phyloP scores from a whole-genome alignment of 129 eudicot genomes.

The Flaveria linearis region DNA sequence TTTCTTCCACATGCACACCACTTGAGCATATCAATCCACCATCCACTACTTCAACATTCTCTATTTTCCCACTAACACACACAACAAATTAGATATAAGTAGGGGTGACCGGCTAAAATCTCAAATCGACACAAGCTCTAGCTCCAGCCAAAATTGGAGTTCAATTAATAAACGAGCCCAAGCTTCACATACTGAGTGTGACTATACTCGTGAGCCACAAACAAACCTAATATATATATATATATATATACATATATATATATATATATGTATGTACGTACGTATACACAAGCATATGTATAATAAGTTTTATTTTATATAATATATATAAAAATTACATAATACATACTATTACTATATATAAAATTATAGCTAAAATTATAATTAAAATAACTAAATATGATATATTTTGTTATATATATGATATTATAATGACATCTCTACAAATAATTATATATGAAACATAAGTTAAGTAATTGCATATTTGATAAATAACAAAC shows the following conservation, averaged over 20 bases:
- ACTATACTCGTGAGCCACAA: not conserved
- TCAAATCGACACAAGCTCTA: no score
- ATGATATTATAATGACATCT: not conserved
- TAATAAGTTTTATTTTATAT: not conserved
- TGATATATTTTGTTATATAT: not conserved
- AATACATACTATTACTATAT: not conserved
- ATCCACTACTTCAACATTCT: constrained; percentile 78
- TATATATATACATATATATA: no score
- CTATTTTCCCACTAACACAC: constrained; percentile 58
- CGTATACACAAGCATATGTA: not conserved
- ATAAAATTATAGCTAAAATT: not conserved
- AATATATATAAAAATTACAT: not conserved
- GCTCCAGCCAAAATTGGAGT: no score
- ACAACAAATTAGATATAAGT: not conserved
- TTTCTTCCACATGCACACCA: constrained; percentile 94
- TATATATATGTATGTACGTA: not conserved
- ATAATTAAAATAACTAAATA: not conserved
- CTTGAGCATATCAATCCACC: constrained; percentile 98
- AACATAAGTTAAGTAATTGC: no score
- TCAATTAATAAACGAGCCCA: not conserved
- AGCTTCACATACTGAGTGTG: not conserved
- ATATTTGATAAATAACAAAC: not conserved
- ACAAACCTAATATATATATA: not conserved
- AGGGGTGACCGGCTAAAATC: not conserved
- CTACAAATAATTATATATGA: not conserved